Evolutionary conservation across 2,329 filamentous ascomycete species (phyloP), one percentile per base, ranked within the genome.

Genomic region (Pseudogymnoascus sp.): DNA sequence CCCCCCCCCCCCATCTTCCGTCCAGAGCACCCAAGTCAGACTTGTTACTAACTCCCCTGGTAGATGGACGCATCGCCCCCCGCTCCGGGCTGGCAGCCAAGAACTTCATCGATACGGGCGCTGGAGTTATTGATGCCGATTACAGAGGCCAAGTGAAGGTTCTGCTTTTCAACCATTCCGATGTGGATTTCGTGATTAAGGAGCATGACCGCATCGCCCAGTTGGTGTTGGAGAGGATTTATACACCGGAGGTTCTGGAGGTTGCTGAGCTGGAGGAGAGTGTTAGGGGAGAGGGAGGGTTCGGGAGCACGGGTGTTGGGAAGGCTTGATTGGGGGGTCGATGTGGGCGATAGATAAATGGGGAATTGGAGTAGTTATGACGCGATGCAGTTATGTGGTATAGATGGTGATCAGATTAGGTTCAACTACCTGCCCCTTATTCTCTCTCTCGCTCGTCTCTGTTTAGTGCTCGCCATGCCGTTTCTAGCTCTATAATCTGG

Each of bases 121-220:
- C 94, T 0, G 94, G 94, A 62, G 94, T 99, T 67, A 97, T 99
- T 70, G 94, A 99, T 75, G 92, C 93, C 35, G 94, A 99, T 77
- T 99, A 99, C 80, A 85, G 94, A 36, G 94, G 94, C 19, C 90
- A 90, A 68, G 88, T 99, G 71, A 96, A 95, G 80, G 89, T 99
- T 25, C 82, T 99, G 68, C 84, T 99, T 60, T 97, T 97, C 76
- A 99, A 99, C 79, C 88, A 96, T 75, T 83, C 83, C 60, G 92
- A 96, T 60, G 77, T 78, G 41, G 92, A 96, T 74, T 97, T 95
- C 72, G 80, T 78, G 67, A 80, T 99, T 67, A 88, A 88, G 71
- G 86, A 89, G 72, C 93, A 93, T 59, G 94, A 99, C 76, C 88
- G 94, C 61, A 80, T 99, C 71, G 95, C 94, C 42, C 94, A 99